Evolutionary conservation across 176 grass and related monocot species (phyloP).

Genomic region (Coix lacrymajobi): DNA sequence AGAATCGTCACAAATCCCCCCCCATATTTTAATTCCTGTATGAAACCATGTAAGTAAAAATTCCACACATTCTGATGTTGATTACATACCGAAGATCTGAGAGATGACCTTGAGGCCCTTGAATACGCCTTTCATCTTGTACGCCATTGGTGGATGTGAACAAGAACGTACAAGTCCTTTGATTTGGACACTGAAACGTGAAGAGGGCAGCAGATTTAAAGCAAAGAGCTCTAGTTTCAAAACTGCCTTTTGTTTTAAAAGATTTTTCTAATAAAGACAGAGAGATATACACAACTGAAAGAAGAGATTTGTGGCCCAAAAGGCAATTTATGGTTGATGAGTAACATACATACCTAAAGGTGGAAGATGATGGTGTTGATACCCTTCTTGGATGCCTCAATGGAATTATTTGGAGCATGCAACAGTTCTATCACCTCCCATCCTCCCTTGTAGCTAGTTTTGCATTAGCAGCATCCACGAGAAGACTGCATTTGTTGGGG

Average conservation of each 20-base stretch:
- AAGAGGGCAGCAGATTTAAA: neutral
- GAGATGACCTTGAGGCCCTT: constrained; percentile 79
- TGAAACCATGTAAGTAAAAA: neutral
- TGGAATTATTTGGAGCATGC: neutral
- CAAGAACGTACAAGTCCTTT: neutral
- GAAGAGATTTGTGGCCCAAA: neutral
- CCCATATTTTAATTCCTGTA: neutral
- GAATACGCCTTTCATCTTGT: constrained; percentile 86
- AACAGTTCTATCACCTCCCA: constrained; percentile 22
- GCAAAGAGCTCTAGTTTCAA: neutral
- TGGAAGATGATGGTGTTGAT: constrained; percentile 24
- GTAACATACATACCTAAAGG: constrained; percentile 9
- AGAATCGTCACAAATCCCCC: neutral
- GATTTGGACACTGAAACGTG: neutral
- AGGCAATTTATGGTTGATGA: neutral
- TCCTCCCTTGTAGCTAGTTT: neutral
- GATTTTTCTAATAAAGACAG: neutral
- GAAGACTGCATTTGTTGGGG: neutral
- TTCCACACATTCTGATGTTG: neutral
- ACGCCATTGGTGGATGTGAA: constrained; percentile 43
- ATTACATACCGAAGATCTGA: constrained; percentile 65
- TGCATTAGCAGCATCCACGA: constrained; percentile 4
- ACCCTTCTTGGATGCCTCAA: constrained; percentile 19
- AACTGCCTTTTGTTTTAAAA: neutral
- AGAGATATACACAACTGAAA: neutral